These are phyloP conservation scores for Fusarium tanahbumbuense DNA, from an alignment of 2,329 filamentous ascomycete genomes.

Conservation along the genomic window DNA sequence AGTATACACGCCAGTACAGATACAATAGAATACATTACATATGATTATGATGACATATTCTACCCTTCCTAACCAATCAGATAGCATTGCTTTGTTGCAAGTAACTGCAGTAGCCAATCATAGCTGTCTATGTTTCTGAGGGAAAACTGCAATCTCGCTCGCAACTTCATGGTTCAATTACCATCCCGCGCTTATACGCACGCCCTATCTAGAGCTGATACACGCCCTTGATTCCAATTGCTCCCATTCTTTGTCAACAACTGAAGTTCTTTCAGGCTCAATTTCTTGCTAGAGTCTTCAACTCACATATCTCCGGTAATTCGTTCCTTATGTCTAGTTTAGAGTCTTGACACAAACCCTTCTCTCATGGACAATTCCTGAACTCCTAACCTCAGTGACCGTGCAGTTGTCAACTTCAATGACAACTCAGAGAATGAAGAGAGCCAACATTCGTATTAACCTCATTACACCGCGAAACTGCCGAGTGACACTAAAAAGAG, in stretches of 20 bases:
- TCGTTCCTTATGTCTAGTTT: not conserved
- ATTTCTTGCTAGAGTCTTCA: not conserved
- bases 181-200: conserved; percentile 31
- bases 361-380: conserved; percentile 1
- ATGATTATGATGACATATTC: conserved; percentile 45
- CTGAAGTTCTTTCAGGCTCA: not conserved
- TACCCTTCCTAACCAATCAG: conserved; percentile 30
- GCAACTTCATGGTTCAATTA: conserved; percentile 32
- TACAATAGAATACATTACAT: conserved; percentile 29
- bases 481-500: conserved; percentile 30
- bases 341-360: not conserved
- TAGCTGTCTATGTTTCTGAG: not conserved
- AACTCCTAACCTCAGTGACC: not conserved
- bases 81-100: conserved; percentile 22
- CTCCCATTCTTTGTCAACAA: not conserved
- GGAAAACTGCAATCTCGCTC: conserved; percentile 37
- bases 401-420: conserved; percentile 7
- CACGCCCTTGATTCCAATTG: conserved; percentile 7
- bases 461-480: conserved; percentile 33
- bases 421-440: conserved; percentile 14
- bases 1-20: conserved; percentile 38
- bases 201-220: conserved; percentile 11
- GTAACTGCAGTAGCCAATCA: conserved; percentile 26
- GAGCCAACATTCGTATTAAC: conserved; percentile 1
- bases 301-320: not conserved